A percentile compares a stretch with the other conserved stretches of the same genome.
phyloP scores from a whole-genome alignment of 805 yeast species.

The Grigorovia yakushimaensis region DNA sequence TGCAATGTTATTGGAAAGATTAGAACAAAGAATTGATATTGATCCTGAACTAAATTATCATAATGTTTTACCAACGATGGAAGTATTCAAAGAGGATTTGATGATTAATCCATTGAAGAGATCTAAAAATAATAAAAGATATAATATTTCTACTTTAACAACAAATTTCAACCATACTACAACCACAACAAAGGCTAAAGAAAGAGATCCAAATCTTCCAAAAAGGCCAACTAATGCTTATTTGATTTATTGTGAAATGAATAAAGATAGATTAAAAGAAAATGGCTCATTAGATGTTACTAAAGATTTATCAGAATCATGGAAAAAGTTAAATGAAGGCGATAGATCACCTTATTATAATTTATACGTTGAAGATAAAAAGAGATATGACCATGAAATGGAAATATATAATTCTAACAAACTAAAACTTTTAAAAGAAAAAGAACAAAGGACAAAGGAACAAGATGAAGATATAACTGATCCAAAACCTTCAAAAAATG shows the following conservation, averaged over 20 bases:
- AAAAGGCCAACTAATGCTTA: conserved; percentile 88
- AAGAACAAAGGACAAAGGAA: conserved; percentile 1
- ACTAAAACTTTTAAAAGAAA: background rate
- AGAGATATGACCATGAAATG: conserved; percentile 68
- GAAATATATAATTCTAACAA: conserved; percentile 32
- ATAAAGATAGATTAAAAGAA: conserved; percentile 60
- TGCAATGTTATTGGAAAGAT: conserved; percentile 64
- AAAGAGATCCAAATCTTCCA: conserved; percentile 77
- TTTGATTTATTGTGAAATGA: conserved; percentile 75
- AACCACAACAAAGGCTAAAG: conserved; percentile 25
- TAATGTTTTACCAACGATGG: conserved; percentile 25
- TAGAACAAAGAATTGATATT: conserved; percentile 47
- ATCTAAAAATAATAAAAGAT: conserved; percentile 20
- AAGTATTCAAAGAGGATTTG: conserved; percentile 20
- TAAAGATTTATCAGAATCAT: conserved; percentile 70
- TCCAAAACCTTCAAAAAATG: conserved; percentile 1
- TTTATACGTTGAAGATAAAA: conserved; percentile 67
- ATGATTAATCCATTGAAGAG: conserved; percentile 17
- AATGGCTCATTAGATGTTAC: conserved; percentile 60
- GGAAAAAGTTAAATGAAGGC: conserved; percentile 67
- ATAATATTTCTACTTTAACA: background rate
- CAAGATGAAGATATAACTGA: conserved; percentile 6
- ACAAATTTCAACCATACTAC: background rate
- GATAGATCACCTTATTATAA: conserved; percentile 65
- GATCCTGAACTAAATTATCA: conserved; percentile 25